phyloP scores from a whole-genome alignment of 169 alveolate species.

The Plasmodium fragile region DNA sequence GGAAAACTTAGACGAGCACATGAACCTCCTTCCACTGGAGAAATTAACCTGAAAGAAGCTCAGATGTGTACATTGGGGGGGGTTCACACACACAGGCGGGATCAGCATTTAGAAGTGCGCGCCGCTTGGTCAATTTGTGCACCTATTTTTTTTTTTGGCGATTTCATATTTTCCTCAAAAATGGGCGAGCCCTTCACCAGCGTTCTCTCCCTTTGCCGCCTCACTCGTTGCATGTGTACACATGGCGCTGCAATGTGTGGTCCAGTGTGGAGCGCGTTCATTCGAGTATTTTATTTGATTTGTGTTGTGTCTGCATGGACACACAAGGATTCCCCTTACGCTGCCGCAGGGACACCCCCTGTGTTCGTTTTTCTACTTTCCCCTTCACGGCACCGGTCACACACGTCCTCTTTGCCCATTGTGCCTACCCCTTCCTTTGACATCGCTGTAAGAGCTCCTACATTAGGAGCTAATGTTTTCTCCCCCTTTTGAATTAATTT shows the following conservation, averaged over 20 bases:
- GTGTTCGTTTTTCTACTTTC: neutral
- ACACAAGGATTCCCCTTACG: neutral
- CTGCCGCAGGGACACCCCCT: neutral
- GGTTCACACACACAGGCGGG: neutral
- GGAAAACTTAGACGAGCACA: conserved; percentile 32
- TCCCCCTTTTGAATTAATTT: neutral
- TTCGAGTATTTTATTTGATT: neutral
- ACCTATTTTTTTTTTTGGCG: neutral
- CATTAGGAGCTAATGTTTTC: neutral
- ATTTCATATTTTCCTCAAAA: neutral
- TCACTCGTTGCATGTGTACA: neutral
- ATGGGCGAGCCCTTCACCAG: neutral
- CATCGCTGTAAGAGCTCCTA: neutral
- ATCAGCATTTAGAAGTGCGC: neutral
- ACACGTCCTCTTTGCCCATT: neutral
- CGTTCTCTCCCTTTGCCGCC: neutral
- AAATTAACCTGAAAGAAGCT: neutral
- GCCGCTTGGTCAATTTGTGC: neutral
- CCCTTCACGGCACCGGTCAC: neutral
- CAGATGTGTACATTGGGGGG: neutral
- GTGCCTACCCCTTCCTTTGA: neutral
- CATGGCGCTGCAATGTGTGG: neutral
- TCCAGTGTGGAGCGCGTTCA: neutral
- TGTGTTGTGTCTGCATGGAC: neutral
- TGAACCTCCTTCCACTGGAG: conserved; percentile 47